These are phyloP conservation scores for Wallacemonas sp. DNA, from an alignment of 208 protist species.

Conservation along the genomic window DNA sequence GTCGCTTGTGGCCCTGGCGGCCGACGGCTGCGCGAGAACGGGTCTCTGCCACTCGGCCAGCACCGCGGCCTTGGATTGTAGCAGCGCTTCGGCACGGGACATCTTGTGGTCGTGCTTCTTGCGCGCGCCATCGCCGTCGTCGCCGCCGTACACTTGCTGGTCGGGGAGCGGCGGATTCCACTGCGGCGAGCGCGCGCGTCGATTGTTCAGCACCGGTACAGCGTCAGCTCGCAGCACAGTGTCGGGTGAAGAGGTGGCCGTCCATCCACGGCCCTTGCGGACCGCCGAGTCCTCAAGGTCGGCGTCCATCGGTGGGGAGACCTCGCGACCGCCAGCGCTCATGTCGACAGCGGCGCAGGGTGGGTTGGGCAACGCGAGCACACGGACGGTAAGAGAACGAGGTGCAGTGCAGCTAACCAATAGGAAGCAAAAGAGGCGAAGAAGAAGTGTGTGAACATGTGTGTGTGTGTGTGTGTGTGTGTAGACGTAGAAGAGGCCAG, in stretches of 20 bases:
- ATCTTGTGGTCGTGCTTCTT: background rate
- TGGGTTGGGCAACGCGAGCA: too few species aligned
- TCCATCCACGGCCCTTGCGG: slow-evolving; percentile 6
- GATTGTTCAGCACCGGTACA: background rate
- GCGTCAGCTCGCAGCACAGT: background rate
- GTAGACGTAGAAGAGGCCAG: too few species aligned
- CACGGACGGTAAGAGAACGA: too few species aligned
- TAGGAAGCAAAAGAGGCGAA: too few species aligned
- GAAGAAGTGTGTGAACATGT: too few species aligned
- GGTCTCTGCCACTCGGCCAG: too few species aligned
- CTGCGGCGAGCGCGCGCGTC: background rate
- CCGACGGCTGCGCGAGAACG: too few species aligned
- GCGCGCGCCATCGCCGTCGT: background rate
- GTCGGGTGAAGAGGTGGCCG: background rate
- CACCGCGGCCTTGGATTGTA: background rate
- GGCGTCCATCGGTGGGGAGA: slow-evolving; percentile 4
- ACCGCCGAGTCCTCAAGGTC: background rate
- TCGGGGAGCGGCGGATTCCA: too few species aligned
- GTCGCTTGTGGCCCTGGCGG: slow-evolving; percentile 46
- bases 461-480: too few species aligned
- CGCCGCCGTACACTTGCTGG: too few species aligned
- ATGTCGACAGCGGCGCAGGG: slow-evolving; percentile 1
- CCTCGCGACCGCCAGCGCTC: background rate
- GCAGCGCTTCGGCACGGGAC: slow-evolving; percentile 6
- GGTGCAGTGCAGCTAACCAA: too few species aligned